Evolutionary conservation across 441 rosid species (phyloP).

Genomic region (Breynia disticha): DNA sequence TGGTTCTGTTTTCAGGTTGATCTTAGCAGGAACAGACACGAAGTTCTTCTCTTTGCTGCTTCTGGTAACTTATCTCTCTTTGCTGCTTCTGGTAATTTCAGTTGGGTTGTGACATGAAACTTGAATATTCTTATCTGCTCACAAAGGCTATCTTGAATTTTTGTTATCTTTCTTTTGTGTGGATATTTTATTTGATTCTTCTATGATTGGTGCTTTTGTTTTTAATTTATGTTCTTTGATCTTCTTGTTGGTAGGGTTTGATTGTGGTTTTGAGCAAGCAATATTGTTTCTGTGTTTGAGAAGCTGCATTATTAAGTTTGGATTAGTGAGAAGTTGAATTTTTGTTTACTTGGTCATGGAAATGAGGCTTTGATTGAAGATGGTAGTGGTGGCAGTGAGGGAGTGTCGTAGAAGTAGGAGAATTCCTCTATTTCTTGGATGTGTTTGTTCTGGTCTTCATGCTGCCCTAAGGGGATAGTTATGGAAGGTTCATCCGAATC

Average conservation of each 20-base stretch:
- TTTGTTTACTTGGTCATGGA: constrained; percentile 12
- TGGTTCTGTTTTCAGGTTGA: constrained; percentile 50
- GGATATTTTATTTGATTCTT: constrained; percentile 4
- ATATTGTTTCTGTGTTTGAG: constrained; percentile 10
- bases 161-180: neutral
- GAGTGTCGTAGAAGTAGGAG: constrained; percentile 26
- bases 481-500: constrained; percentile 85
- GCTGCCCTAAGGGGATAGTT: constrained; percentile 43
- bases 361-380: constrained; percentile 41
- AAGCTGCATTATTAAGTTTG: constrained; percentile 17
- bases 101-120: neutral
- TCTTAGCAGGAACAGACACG: constrained; percentile 27
- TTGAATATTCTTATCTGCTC: constrained; percentile 11
- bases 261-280: constrained; percentile 23
- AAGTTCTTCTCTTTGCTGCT: constrained; percentile 42
- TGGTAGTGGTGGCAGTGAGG: constrained; percentile 33
- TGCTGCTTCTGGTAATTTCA: constrained; percentile 13
- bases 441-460: constrained; percentile 29
- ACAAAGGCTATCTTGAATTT: constrained; percentile 15
- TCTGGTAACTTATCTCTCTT: constrained; percentile 25
- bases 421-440: constrained; percentile 28
- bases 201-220: constrained; percentile 6
- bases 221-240: constrained; percentile 7
- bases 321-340: constrained; percentile 14
- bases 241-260: constrained; percentile 3